Percentiles rank a stretch among this genome's conserved stretches.
Evolutionary conservation across 1,139 yeast species (phyloP).

Genomic region (Pichia sp.): DNA sequence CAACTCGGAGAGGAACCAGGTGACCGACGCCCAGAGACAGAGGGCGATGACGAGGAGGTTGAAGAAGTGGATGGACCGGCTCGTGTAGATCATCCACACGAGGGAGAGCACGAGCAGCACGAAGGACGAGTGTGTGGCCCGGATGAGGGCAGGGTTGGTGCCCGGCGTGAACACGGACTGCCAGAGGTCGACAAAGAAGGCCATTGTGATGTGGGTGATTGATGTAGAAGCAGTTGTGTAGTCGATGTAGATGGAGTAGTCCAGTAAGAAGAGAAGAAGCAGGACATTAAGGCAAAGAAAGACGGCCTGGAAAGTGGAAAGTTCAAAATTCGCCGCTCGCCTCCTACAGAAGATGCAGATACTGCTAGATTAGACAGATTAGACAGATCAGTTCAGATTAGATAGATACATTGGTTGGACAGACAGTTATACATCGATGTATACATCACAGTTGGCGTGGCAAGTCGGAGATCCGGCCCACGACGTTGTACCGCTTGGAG

Average conservation of each 20-base stretch:
- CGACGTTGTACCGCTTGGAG: conserved; percentile 45
- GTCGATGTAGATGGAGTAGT: background rate
- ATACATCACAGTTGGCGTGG: conserved; percentile 19
- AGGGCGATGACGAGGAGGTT: conserved; percentile 69
- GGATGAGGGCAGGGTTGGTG: conserved; percentile 78
- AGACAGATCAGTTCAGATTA: too few species aligned
- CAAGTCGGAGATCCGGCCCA: conserved; percentile 35
- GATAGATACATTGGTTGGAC: too few species aligned
- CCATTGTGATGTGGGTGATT: too few species aligned
- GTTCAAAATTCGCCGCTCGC: too few species aligned
- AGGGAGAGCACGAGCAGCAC: conserved; percentile 53
- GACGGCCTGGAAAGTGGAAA: too few species aligned
- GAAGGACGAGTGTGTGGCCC: conserved; percentile 78
- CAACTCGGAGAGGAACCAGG: conserved; percentile 86
- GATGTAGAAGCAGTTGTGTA: too few species aligned
- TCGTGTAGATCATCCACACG: conserved; percentile 55
- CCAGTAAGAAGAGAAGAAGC: too few species aligned
- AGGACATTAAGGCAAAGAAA: too few species aligned
- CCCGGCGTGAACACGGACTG: conserved; percentile 94
- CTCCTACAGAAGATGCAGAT: too few species aligned
- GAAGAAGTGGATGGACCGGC: conserved; percentile 73
- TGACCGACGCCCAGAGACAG: conserved; percentile 72
- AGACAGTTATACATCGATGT: too few species aligned
- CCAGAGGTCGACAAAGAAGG: conserved; percentile 75
- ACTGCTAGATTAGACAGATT: too few species aligned